phyloP scores from a whole-genome alignment of 495 filamentous ascomycete genomes.

The Hypoxylon fragiforme region DNA sequence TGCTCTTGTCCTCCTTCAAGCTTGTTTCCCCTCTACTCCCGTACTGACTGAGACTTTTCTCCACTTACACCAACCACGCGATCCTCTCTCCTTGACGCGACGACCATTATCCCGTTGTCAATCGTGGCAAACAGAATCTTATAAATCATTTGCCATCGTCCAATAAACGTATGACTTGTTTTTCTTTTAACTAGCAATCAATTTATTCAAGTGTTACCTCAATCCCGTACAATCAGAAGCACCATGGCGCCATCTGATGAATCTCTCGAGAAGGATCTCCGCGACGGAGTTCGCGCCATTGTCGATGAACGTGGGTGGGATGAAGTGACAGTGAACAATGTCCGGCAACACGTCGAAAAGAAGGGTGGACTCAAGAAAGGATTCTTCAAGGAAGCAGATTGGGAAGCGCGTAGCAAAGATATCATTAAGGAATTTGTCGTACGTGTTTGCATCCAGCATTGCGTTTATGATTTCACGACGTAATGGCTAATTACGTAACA shows the following conservation, averaged over 20 bases:
- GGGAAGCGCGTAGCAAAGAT: constrained; percentile 80
- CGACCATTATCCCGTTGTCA: no score
- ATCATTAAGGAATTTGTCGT: constrained; percentile 75
- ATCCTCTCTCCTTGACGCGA: not conserved
- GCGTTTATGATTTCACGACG: constrained; percentile 27
- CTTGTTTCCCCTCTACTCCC: no score
- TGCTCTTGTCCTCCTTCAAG: no score
- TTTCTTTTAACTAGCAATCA: no score
- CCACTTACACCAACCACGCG: constrained; percentile 4
- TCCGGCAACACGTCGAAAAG: constrained; percentile 69
- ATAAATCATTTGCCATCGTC: no score
- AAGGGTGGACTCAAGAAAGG: constrained; percentile 64
- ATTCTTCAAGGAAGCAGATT: constrained; percentile 69
- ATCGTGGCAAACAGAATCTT: no score
- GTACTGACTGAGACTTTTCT: no score
- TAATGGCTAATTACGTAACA: constrained; percentile 11
- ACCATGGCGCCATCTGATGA: constrained; percentile 31
- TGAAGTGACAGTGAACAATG: constrained; percentile 73
- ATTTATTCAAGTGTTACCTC: no score
- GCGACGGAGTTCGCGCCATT: constrained; percentile 59
- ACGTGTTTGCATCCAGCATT: constrained; percentile 38
- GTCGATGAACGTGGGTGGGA: constrained; percentile 60
- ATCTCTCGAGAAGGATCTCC: constrained; percentile 58
- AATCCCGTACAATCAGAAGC: no score
- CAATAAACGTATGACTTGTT: no score